Evolutionary conservation across 2,329 filamentous ascomycete species (phyloP).

Genomic region (Fusarium domesticum): DNA sequence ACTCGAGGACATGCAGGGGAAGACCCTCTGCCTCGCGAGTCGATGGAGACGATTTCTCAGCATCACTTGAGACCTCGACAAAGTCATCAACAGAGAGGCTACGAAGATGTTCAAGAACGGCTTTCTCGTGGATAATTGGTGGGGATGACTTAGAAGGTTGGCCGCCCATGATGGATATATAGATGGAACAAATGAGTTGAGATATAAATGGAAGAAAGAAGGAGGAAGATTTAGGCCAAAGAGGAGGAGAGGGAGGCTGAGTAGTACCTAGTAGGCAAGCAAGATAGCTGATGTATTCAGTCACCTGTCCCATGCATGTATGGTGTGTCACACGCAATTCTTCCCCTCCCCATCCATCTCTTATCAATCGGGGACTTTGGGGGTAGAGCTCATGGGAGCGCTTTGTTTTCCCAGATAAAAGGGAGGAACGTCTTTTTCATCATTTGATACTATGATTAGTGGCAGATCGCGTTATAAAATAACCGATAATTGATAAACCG

Average conservation of each 20-base stretch:
- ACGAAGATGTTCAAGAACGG: slow-evolving; percentile 43
- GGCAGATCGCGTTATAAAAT: no score
- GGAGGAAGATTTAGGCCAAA: no score
- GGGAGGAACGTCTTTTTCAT: no score
- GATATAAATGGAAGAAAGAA: no score
- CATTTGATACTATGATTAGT: no score
- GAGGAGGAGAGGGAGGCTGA: neutral
- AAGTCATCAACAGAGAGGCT: slow-evolving; percentile 51
- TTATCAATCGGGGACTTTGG: neutral
- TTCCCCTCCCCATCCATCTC: neutral
- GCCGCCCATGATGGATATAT: slow-evolving; percentile 39
- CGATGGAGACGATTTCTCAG: slow-evolving; percentile 23
- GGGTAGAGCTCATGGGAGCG: no score
- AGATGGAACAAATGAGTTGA: neutral
- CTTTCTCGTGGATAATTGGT: slow-evolving; percentile 40
- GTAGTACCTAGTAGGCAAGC: neutral
- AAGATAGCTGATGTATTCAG: neutral
- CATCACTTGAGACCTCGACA: slow-evolving; percentile 45
- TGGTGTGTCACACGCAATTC: neutral
- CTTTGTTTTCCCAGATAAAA: no score
- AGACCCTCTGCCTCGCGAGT: slow-evolving; percentile 43
- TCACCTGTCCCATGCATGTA: neutral
- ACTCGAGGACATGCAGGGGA: slow-evolving; percentile 47
- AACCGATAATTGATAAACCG: no score
- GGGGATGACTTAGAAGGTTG: slow-evolving; percentile 41